These are phyloP conservation scores for Corymbia maculata DNA, from an alignment of 345 rosid species.

Conservation along the genomic window DNA sequence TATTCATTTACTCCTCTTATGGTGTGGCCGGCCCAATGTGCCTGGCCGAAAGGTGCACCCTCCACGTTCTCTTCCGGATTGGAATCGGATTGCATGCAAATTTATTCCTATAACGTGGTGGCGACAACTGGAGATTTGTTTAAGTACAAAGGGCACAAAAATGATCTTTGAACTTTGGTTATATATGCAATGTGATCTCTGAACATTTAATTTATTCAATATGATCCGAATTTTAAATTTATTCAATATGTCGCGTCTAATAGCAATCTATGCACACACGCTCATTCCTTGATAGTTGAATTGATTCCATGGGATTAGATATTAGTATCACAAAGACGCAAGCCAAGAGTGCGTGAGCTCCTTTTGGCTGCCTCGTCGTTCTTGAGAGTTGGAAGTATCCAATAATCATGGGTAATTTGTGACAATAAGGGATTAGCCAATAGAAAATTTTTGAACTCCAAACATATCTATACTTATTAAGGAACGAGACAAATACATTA, in stretches of 20 bases:
- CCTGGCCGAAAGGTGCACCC: not conserved
- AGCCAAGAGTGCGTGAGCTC: not conserved
- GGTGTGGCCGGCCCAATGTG: not conserved
- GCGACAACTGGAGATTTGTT: not conserved
- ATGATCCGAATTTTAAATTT: too few relatives aligned
- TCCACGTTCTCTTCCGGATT: not conserved
- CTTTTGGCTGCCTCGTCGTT: not conserved
- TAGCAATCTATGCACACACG: not conserved
- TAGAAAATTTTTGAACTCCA: not conserved
- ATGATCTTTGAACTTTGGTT: too few relatives aligned
- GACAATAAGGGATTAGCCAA: not conserved
- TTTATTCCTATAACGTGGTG: not conserved
- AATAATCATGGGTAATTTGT: not conserved
- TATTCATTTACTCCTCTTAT: not conserved
- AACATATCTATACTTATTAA: not conserved
- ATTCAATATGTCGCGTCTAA: too few relatives aligned
- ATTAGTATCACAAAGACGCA: not conserved
- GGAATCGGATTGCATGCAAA: not conserved
- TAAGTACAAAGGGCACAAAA: not conserved
- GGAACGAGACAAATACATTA: not conserved
- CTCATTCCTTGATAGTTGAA: not conserved
- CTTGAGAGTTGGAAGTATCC: not conserved
- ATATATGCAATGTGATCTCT: too few relatives aligned
- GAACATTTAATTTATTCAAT: too few relatives aligned
- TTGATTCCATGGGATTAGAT: not conserved